A percentile compares a stretch with the other conserved stretches of the same genome.
phyloP scores from a whole-genome alignment of 352 stramenopile genomes.

The Blastocystis sp. region DNA sequence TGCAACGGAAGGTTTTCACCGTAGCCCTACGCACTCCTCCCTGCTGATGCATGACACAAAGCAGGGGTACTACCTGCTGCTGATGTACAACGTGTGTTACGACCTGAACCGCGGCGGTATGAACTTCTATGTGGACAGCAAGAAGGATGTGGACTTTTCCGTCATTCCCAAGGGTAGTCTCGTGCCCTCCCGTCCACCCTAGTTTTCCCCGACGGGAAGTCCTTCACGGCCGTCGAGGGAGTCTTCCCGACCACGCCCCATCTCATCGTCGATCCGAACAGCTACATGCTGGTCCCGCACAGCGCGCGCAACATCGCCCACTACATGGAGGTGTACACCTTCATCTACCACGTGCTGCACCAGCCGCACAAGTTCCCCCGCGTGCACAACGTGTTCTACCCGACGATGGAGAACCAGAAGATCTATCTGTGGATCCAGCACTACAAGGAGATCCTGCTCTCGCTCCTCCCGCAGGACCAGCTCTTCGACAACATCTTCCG shows the following conservation, averaged over 20 bases:
- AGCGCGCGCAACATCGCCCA: conserved; percentile 68
- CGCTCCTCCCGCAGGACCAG: neutral
- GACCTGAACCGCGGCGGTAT: conserved; percentile 38
- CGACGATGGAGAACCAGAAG: conserved; percentile 60
- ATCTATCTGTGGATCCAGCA: conserved; percentile 68
- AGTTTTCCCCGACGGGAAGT: conserved; percentile 38
- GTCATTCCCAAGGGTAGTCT: conserved; percentile 32
- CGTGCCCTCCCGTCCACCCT: neutral
- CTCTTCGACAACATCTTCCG: conserved; percentile 39
- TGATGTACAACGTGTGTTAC: conserved; percentile 57
- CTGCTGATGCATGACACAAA: conserved; percentile 37
- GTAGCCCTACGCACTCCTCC: conserved; percentile 35
- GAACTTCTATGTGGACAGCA: conserved; percentile 53
- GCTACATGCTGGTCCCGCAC: conserved; percentile 67
- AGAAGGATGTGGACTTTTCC: conserved; percentile 1
- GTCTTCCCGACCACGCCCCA: conserved; percentile 9
- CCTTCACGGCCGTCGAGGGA: neutral
- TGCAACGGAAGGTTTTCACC: neutral
- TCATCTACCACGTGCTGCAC: conserved; percentile 59
- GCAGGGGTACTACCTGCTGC: conserved; percentile 61
- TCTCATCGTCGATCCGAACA: conserved; percentile 27
- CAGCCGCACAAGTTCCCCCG: conserved; percentile 34
- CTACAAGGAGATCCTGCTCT: conserved; percentile 65
- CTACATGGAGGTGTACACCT: conserved; percentile 67
- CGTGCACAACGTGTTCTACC: conserved; percentile 62